Percentiles rank a stretch among this genome's conserved stretches.
Conservation (phyloP, 257 asterid species). For the Ballota nigra region DNA sequence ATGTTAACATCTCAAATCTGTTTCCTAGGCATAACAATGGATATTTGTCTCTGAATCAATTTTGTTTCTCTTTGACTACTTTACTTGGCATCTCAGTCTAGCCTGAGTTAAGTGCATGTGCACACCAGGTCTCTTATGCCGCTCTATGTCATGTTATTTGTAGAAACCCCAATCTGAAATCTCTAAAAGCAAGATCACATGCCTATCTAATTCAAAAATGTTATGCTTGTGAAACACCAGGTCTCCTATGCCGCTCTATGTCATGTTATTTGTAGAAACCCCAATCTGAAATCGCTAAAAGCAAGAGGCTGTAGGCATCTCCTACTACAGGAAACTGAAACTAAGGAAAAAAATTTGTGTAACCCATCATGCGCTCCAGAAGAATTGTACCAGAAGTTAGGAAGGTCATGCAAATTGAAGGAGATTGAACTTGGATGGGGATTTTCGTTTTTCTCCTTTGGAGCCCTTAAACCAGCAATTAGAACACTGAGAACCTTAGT, state of each 20-base stretch:
- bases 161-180: constrained; percentile 54
- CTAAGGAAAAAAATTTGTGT: constrained; percentile 29
- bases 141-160: constrained; percentile 55
- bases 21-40: neutral
- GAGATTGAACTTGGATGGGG: constrained; percentile 94
- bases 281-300: constrained; percentile 51
- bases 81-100: constrained; percentile 1
- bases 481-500: constrained; percentile 47
- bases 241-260: constrained; percentile 58
- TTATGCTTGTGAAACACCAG: constrained; percentile 41
- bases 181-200: constrained; percentile 50
- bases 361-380: constrained; percentile 27
- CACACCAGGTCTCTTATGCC: constrained; percentile 67
- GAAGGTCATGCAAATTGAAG: constrained; percentile 57
- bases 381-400: constrained; percentile 50
- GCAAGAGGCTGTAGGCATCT: constrained; percentile 73
- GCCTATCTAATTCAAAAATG: constrained; percentile 13
- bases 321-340: constrained; percentile 32
- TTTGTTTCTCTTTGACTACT: constrained; percentile 13
- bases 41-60: neutral
- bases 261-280: constrained; percentile 54
- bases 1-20: constrained; percentile 5
- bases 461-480: constrained; percentile 61
- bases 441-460: constrained; percentile 57
- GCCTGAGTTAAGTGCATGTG: constrained; percentile 6